Evolutionary conservation across 148 eudicot genomes (phyloP).

Genomic region (Gaultheria prostrata): DNA sequence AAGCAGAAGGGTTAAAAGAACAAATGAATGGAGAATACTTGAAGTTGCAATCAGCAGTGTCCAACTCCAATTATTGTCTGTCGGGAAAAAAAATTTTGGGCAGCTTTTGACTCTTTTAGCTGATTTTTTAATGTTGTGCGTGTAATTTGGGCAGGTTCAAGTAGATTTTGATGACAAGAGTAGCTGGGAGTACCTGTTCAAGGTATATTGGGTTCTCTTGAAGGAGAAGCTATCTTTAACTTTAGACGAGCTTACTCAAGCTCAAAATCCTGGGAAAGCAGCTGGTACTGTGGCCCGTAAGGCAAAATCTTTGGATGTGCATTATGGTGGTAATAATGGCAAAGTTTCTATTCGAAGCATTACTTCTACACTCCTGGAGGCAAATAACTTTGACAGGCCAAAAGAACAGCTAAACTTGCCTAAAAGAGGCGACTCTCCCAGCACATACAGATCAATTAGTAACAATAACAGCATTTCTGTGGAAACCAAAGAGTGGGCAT

Average conservation of each 20-base stretch:
- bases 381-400: slow-evolving; percentile 41
- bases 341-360: slow-evolving; percentile 19
- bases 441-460: slow-evolving; percentile 25
- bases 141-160: slow-evolving; percentile 53
- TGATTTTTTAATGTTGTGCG: background rate
- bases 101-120: background rate
- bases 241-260: slow-evolving; percentile 59
- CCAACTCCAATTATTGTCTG: background rate
- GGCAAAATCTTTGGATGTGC: slow-evolving; percentile 16
- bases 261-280: slow-evolving; percentile 68
- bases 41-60: background rate
- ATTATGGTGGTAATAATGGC: slow-evolving; percentile 18
- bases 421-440: slow-evolving; percentile 23
- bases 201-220: slow-evolving; percentile 75
- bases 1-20: background rate
- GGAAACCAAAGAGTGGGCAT: slow-evolving; percentile 65
- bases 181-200: slow-evolving; percentile 98
- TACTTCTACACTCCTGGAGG: slow-evolving; percentile 31
- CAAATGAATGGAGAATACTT: background rate
- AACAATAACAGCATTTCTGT: slow-evolving; percentile 21
- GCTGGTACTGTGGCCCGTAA: slow-evolving; percentile 18
- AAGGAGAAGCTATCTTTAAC: slow-evolving; percentile 76
- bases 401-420: slow-evolving; percentile 33
- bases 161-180: slow-evolving; percentile 92
- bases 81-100: background rate